phyloP scores from a whole-genome alignment of 768 basidiomycete species.

The Mycena filopes region DNA sequence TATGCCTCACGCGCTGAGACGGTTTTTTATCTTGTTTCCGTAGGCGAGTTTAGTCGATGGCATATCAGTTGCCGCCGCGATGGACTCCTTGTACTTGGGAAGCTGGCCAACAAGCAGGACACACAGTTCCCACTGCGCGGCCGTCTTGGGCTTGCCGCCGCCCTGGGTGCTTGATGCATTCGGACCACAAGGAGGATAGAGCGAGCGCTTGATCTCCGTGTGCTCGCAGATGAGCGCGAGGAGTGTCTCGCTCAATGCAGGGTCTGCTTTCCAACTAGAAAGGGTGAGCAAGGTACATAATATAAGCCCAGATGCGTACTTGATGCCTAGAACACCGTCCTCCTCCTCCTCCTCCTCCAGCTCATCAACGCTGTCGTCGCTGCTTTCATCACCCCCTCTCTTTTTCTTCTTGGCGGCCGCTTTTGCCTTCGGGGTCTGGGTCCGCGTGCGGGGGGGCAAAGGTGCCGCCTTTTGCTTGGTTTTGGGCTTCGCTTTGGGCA shows the following conservation, averaged over 20 bases:
- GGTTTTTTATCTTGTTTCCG: conserved; percentile 14
- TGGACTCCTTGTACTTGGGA: background rate
- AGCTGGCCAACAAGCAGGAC: background rate
- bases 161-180: conserved; percentile 2
- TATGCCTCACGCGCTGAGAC: background rate
- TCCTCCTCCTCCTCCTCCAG: background rate
- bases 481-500: background rate
- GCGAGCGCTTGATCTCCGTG: background rate
- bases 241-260: background rate
- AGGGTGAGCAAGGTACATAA: background rate
- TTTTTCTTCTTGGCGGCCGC: background rate
- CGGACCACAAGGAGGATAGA: conserved; percentile 2
- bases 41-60: background rate
- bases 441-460: too few species aligned
- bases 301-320: background rate
- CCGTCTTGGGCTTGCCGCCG: background rate
- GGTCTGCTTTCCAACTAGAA: background rate
- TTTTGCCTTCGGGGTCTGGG: too few species aligned
- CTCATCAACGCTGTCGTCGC: conserved; percentile 8
- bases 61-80: background rate
- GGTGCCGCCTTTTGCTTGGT: background rate
- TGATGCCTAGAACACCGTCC: background rate
- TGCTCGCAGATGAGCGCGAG: conserved; percentile 1
- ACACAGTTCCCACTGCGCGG: background rate
- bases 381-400: conserved; percentile 4